phyloP scores from a whole-genome alignment of 2,329 filamentous ascomycete species.

The Pseudodiploospora longispora region DNA sequence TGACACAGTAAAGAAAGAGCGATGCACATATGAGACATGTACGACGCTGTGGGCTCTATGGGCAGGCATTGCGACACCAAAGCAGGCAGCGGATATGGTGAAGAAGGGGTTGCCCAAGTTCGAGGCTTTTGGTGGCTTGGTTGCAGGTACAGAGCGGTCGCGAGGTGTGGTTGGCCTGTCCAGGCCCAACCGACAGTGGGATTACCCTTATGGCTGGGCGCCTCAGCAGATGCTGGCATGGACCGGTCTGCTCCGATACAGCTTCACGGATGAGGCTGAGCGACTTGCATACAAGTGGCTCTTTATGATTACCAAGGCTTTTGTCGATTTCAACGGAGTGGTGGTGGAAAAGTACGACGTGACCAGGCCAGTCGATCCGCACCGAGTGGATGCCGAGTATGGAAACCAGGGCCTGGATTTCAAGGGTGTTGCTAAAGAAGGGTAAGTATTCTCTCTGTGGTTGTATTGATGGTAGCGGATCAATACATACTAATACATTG shows the following conservation, averaged over 20 bases:
- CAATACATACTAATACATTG: conserved; percentile 18
- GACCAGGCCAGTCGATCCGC: conserved; percentile 79
- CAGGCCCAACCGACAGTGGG: conserved; percentile 93
- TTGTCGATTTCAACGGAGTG: conserved; percentile 96
- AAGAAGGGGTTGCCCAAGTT: conserved; percentile 75
- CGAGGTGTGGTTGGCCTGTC: conserved; percentile 72
- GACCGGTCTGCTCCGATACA: conserved; percentile 86
- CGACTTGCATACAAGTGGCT: conserved; percentile 92
- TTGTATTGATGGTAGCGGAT: not conserved
- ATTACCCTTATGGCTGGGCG: conserved; percentile 96
- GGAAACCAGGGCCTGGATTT: conserved; percentile 95
- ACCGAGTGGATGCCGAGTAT: conserved; percentile 93
- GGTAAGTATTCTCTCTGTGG: conserved; percentile 50
- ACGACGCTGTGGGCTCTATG: conserved; percentile 98
- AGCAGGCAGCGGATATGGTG: conserved; percentile 79
- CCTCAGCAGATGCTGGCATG: conserved; percentile 98
- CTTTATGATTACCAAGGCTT: conserved; percentile 97
- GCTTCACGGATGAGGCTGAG: conserved; percentile 84
- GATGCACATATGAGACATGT: conserved; percentile 77
- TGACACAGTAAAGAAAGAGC: conserved; percentile 72
- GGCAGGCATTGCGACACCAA: conserved; percentile 80
- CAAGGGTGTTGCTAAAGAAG: conserved; percentile 91
- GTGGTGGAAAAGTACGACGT: conserved; percentile 99
- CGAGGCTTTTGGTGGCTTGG: conserved; percentile 77
- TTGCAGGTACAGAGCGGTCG: conserved; percentile 84